phyloP scores from a whole-genome alignment of 805 yeast genomes.

The Candida hispaniensis region DNA sequence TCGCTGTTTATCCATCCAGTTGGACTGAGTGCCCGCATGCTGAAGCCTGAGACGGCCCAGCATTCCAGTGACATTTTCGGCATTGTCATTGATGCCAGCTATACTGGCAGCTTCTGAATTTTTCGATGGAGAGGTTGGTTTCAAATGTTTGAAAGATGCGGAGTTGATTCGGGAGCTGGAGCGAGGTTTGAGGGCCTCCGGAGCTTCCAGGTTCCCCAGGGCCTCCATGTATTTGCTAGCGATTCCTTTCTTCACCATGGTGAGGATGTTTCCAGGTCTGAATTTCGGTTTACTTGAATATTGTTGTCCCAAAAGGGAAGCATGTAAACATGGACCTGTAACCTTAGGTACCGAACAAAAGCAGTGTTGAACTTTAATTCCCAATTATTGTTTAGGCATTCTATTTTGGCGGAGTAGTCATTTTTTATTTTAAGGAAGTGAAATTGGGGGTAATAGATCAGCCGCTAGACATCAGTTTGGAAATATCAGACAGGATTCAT shows the following conservation, averaged over 20 bases:
- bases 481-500: no score
- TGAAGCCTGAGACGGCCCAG: slow-evolving; percentile 28
- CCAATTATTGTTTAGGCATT: no score
- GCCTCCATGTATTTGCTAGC: slow-evolving; percentile 15
- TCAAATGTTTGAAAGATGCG: slow-evolving; percentile 7
- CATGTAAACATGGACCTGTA: no score
- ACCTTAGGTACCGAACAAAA: no score
- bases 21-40: slow-evolving; percentile 24
- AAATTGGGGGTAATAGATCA: no score
- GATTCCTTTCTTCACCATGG: slow-evolving; percentile 14
- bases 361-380: no score
- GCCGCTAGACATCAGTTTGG: no score
- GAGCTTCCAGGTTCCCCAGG: slow-evolving; percentile 11
- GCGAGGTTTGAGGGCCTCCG: slow-evolving; percentile 4
- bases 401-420: no score
- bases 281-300: slow-evolving; percentile 5
- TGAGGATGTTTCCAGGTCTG: slow-evolving; percentile 16
- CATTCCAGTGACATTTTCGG: slow-evolving; percentile 28
- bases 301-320: no score
- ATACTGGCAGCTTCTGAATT: slow-evolving; percentile 18
- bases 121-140: slow-evolving; percentile 15
- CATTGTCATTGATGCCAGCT: slow-evolving; percentile 26
- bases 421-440: no score
- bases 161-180: slow-evolving; percentile 12
- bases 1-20: slow-evolving; percentile 35